Conservation (phyloP, 139 green algal species). For the Picochlorum sp. region DNA sequence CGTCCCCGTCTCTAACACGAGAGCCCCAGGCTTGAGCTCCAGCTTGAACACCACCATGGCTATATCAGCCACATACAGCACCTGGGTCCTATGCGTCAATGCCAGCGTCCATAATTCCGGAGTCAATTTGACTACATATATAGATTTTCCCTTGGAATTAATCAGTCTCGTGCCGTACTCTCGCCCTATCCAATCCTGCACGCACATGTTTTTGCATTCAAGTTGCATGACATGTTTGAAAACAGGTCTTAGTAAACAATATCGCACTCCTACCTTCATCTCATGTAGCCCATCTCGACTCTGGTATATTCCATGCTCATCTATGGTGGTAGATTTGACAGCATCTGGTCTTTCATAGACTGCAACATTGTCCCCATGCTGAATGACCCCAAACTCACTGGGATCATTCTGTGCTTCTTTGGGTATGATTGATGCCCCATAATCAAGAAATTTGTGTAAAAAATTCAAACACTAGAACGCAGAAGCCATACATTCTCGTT, state of each 20-base stretch:
- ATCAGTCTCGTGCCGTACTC: slow-evolving; percentile 61
- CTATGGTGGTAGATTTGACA: slow-evolving; percentile 59
- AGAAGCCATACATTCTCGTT: too few relatives aligned
- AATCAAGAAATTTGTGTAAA: too few relatives aligned
- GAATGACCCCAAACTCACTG: slow-evolving; percentile 23
- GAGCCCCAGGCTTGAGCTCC: slow-evolving; percentile 70
- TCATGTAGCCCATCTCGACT: slow-evolving; percentile 56
- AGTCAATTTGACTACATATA: slow-evolving; percentile 73
- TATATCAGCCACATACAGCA: slow-evolving; percentile 85
- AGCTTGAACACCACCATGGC: slow-evolving; percentile 60
- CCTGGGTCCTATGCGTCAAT: slow-evolving; percentile 74
- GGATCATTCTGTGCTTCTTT: not conserved
- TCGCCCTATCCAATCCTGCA: slow-evolving; percentile 60
- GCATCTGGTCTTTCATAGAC: slow-evolving; percentile 66
- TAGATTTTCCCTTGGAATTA: slow-evolving; percentile 39
- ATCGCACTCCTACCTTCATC: slow-evolving; percentile 22
- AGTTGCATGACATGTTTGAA: too few relatives aligned
- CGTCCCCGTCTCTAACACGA: slow-evolving; percentile 82
- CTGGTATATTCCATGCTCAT: slow-evolving; percentile 23
- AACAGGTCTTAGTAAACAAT: too few relatives aligned
- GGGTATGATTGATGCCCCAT: not conserved
- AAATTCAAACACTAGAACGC: too few relatives aligned
- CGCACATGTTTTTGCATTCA: too few relatives aligned
- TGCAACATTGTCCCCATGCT: slow-evolving; percentile 67
- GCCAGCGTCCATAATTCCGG: slow-evolving; percentile 87